These are phyloP conservation scores for Monilinia polystroma DNA, from an alignment of 2,329 filamentous ascomycete species.

Conservation along the genomic window DNA sequence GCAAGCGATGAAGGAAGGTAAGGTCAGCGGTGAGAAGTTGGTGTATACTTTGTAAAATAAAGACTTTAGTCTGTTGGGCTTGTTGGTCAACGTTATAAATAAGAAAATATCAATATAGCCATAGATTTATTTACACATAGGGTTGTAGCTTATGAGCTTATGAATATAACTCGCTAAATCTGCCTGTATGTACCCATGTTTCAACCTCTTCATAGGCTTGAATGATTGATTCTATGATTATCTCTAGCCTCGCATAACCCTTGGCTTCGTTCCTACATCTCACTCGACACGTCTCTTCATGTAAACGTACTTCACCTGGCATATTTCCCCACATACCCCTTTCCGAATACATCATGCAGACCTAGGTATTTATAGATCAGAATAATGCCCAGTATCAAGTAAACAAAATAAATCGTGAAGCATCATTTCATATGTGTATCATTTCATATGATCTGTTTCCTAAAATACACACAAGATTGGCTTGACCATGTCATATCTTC, in stretches of 20 bases:
- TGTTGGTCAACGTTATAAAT: neutral
- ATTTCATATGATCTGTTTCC: neutral
- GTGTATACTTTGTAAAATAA: slow-evolving; percentile 44
- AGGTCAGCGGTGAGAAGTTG: slow-evolving; percentile 47
- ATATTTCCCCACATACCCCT: too few relatives aligned
- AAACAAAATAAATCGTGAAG: neutral
- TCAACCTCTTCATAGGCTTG: neutral
- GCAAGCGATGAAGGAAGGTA: slow-evolving; percentile 34
- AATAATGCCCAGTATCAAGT: neutral
- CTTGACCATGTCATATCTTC: neutral
- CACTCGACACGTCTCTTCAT: neutral
- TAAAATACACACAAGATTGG: neutral
- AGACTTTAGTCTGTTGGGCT: too few relatives aligned
- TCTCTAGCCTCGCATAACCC: neutral
- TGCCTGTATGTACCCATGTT: too few relatives aligned
- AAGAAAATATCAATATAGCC: neutral
- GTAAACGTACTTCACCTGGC: neutral
- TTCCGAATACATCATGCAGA: neutral
- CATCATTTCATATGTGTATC: slow-evolving; percentile 1
- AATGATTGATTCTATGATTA: neutral
- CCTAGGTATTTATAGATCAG: neutral
- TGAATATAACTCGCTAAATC: neutral
- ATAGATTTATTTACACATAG: neutral
- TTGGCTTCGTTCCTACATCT: neutral
- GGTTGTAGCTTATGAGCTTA: neutral